These are phyloP conservation scores for Neurospora sp. DNA, from an alignment of 495 filamentous ascomycete genomes.

Conservation along the genomic window DNA sequence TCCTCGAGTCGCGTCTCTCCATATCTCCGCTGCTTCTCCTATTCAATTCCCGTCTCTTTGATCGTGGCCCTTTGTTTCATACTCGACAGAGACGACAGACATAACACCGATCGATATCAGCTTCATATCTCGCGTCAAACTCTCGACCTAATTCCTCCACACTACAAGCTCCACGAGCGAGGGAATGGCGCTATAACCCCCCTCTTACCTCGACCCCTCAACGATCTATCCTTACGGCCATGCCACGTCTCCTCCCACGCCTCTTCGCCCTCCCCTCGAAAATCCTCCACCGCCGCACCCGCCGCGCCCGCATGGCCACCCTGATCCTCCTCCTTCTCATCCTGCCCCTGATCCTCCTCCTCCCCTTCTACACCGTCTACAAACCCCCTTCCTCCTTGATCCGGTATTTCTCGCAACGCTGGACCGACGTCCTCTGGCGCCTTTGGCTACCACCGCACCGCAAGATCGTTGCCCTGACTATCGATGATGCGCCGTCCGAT, in stretches of 20 bases:
- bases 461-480: constrained; percentile 66
- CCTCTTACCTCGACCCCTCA: too few species aligned
- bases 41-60: neutral
- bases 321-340: constrained; percentile 42
- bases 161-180: neutral
- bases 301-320: constrained; percentile 43
- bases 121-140: neutral
- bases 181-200: neutral
- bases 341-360: constrained; percentile 34
- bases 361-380: constrained; percentile 58
- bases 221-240: neutral
- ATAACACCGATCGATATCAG: neutral
- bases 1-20: neutral
- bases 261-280: constrained; percentile 34
- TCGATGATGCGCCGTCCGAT: constrained; percentile 72
- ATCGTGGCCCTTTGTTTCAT: neutral
- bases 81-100: neutral
- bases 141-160: neutral
- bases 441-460: constrained; percentile 38
- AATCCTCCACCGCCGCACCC: constrained; percentile 42
- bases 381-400: constrained; percentile 62
- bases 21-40: neutral
- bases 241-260: constrained; percentile 22
- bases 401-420: constrained; percentile 53
- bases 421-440: constrained; percentile 69